These are phyloP conservation scores for Trichoderma harzianum DNA, from an alignment of 2,329 filamentous ascomycete species.

Conservation along the genomic window DNA sequence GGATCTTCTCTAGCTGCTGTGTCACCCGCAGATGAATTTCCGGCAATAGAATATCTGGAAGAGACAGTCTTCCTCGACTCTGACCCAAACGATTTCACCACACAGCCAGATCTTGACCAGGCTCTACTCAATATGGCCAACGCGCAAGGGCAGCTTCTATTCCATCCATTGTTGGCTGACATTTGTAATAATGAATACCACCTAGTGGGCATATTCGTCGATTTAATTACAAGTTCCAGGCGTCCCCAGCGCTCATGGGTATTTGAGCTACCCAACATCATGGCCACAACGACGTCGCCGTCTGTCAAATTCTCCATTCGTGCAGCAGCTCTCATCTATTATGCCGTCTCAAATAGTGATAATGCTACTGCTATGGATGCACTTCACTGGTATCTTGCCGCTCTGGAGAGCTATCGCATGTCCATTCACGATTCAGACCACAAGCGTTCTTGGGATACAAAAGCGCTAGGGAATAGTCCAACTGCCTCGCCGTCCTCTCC, in stretches of 20 bases:
- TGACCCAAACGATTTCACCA: background rate
- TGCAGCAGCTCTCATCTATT: background rate
- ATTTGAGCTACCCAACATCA: background rate
- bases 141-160: background rate
- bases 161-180: background rate
- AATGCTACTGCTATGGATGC: background rate
- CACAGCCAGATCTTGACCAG: background rate
- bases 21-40: background rate
- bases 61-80: background rate
- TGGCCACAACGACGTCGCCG: background rate
- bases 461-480: background rate
- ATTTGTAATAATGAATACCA: background rate
- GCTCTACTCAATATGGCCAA: background rate
- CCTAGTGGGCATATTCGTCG: background rate
- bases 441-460: background rate
- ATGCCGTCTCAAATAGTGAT: background rate
- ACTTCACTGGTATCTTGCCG: background rate
- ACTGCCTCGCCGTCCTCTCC: background rate
- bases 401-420: background rate
- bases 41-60: background rate
- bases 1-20: background rate
- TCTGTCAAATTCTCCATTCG: background rate
- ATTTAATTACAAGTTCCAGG: background rate
- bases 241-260: background rate
- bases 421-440: background rate